These are phyloP conservation scores for Serendipita indica DNA, from an alignment of 768 basidiomycete genomes.

Conservation along the genomic window DNA sequence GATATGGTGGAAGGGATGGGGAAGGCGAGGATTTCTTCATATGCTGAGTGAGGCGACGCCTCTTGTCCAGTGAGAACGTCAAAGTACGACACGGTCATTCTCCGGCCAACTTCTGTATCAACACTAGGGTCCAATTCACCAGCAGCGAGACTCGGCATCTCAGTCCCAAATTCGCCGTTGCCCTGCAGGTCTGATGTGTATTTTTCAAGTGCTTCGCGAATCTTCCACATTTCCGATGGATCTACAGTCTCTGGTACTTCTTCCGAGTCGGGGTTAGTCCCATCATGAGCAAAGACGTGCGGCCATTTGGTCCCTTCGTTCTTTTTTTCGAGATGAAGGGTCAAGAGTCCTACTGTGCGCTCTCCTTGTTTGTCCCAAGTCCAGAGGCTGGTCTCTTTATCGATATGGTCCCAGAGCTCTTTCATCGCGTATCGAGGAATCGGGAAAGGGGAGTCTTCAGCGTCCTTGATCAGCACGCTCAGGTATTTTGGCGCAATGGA, in stretches of 20 bases:
- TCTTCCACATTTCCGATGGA: slow-evolving; percentile 61
- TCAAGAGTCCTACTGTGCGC: slow-evolving; percentile 39
- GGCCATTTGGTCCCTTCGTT: slow-evolving; percentile 76
- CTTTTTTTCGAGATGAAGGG: slow-evolving; percentile 75
- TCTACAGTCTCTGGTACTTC: slow-evolving; percentile 84
- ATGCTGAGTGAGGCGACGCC: not conserved
- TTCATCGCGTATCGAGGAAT: slow-evolving; percentile 48
- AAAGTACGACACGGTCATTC: slow-evolving; percentile 54
- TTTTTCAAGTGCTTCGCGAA: slow-evolving; percentile 73
- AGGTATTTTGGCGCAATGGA: slow-evolving; percentile 49
- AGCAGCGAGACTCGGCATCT: slow-evolving; percentile 61
- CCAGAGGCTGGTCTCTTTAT: slow-evolving; percentile 73
- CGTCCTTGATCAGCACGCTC: slow-evolving; percentile 40
- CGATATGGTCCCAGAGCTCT: slow-evolving; percentile 67
- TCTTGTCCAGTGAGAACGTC: slow-evolving; percentile 23
- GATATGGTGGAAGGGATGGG: slow-evolving; percentile 39
- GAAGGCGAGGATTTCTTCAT: slow-evolving; percentile 40
- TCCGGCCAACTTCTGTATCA: slow-evolving; percentile 56
- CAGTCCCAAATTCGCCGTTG: slow-evolving; percentile 47
- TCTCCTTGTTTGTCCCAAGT: slow-evolving; percentile 76
- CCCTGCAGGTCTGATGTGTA: slow-evolving; percentile 53
- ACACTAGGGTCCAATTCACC: slow-evolving; percentile 90
- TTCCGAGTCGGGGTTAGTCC: slow-evolving; percentile 20
- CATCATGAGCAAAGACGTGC: slow-evolving; percentile 55
- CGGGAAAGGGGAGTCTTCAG: slow-evolving; percentile 22